Base-by-base conservation (phyloP, 306 rosid species). In the Biancaea sappan region DNA sequence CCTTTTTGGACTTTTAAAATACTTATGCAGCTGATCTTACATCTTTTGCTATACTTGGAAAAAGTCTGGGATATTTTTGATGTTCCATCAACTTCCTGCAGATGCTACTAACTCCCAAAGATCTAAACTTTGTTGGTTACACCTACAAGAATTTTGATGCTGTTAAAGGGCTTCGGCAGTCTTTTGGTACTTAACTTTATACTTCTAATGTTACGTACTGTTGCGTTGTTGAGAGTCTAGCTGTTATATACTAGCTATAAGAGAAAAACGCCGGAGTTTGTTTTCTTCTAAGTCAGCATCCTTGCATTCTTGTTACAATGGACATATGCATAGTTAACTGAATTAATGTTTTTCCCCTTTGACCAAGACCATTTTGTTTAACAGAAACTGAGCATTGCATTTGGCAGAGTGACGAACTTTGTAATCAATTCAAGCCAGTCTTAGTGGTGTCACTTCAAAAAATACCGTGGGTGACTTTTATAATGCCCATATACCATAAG, bases 121-220 rank as follows among this genome's bases (percentile, higher is more conserved):
- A 94, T 86, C 86, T 94, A 46, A 94, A 83, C 86, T 94, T 94
- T 69, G 98, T 94, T 66, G 98, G 98, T 22, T 94, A 94, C 66
- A 94, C 98, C 44, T 94, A 91, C 94, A 94, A 94, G 88, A 94
- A 94, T 85, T 91, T 94, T 3, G 98, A 94, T 88, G 98, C 98
- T 35, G 95, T 94, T 60, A 91, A 92, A 82, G 98, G 90, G 80
- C 96, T 89, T 82, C 92, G 87, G 46, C 94, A 80, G 59, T 85
- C 94, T 71, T 72, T 81, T 63, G 94, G 98, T 94, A 90, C 69
- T 87, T 65, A 75, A 60, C 50, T 35, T 56, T 34, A 74, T n/a
- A 66, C 68, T 71, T 71, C 34, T 64, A 25, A 73, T 72, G 56
- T 43, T 24, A 21, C 64, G 63, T 28, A 13, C 44, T 59, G 47